Percentiles rank a stretch among this genome's conserved stretches.
These are phyloP conservation scores for Stephania yunnanensis DNA, from an alignment of 164 flowering plant genomes.

Conservation along the genomic window DNA sequence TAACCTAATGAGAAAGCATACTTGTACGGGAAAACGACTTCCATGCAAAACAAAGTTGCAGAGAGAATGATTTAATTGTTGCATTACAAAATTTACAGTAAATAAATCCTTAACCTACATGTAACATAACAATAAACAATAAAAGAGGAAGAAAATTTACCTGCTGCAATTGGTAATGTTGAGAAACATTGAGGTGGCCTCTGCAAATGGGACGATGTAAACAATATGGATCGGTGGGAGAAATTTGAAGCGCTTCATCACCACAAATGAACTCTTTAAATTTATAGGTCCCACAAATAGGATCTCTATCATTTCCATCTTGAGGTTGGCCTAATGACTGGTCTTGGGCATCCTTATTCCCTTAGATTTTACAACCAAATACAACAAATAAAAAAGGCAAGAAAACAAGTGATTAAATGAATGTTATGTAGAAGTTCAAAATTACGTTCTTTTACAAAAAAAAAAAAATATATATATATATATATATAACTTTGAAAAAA, in stretches of 20 bases:
- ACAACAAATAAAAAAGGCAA: constrained; percentile 3
- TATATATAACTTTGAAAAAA: no score
- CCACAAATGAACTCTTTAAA: constrained; percentile 65
- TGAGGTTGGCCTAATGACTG: constrained; percentile 32
- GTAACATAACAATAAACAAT: neutral
- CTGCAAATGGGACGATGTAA: constrained; percentile 83
- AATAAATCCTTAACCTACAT: neutral
- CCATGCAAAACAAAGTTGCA: no score
- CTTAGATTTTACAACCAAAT: constrained; percentile 19
- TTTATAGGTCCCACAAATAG: constrained; percentile 28
- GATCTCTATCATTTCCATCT: constrained; percentile 29
- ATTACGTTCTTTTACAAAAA: neutral
- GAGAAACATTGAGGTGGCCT: constrained; percentile 92
- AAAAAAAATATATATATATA: no score
- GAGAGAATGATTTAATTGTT: no score
- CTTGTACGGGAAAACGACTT: no score
- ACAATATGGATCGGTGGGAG: constrained; percentile 81
- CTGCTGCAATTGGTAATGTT: constrained; percentile 82
- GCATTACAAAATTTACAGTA: no score
- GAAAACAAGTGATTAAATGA: neutral
- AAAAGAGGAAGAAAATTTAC: constrained; percentile 24
- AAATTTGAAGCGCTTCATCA: constrained; percentile 76
- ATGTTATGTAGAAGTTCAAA: no score
- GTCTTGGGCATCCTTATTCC: constrained; percentile 25
- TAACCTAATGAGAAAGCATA: no score